Percentiles rank a stretch among this genome's conserved stretches.
Evolutionary conservation across 495 filamentous ascomycete species (phyloP).

Genomic region (Bathelium albidoporum): DNA sequence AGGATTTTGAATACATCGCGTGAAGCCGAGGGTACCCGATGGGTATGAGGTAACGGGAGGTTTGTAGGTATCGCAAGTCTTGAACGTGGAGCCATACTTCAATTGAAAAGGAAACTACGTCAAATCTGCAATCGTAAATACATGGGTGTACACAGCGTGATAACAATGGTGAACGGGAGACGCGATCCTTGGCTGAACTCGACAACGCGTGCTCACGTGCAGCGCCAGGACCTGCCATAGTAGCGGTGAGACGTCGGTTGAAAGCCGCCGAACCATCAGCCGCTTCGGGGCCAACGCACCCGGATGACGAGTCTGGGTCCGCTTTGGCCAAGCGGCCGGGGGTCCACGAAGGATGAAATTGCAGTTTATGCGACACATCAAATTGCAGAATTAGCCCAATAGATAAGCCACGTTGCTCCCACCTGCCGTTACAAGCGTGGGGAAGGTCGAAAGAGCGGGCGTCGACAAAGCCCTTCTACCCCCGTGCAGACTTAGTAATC

Average conservation of each 20-base stretch:
- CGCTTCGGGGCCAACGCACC: no score
- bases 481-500: not conserved
- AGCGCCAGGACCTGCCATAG: not conserved
- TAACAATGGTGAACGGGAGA: not conserved
- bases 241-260: not conserved
- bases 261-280: not conserved
- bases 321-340: no score
- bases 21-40: constrained; percentile 51
- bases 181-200: not conserved
- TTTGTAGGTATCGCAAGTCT: constrained; percentile 38
- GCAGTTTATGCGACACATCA: not conserved
- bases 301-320: no score
- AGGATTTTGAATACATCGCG: constrained; percentile 55
- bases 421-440: not conserved
- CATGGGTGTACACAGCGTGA: not conserved
- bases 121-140: not conserved
- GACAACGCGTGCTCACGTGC: not conserved
- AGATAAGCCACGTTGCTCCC: not conserved
- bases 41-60: constrained; percentile 40
- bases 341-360: not conserved
- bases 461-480: not conserved
- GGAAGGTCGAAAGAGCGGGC: not conserved
- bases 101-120: not conserved
- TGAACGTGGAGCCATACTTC: constrained; percentile 35
- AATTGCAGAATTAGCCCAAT: not conserved